phyloP scores from a whole-genome alignment of 495 filamentous ascomycete genomes.

The Acidomyces sp. region DNA sequence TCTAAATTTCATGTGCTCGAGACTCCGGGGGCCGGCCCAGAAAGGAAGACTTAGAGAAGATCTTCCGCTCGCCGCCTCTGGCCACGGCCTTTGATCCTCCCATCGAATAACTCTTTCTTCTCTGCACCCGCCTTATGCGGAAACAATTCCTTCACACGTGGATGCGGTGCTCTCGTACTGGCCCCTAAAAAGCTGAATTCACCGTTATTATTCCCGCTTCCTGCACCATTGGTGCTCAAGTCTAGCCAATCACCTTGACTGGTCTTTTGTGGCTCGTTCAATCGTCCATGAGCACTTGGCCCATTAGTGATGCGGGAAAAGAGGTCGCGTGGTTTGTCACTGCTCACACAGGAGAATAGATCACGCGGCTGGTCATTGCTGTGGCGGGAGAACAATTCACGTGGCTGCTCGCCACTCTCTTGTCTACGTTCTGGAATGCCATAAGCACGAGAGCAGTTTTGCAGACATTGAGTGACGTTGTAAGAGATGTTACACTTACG shows the following conservation, averaged over 20 bases:
- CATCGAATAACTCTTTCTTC: conserved; percentile 21
- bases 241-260: conserved; percentile 6
- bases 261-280: conserved; percentile 4
- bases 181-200: conserved; percentile 21
- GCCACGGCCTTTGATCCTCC: conserved; percentile 23
- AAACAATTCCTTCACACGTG: conserved; percentile 20
- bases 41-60: conserved; percentile 8
- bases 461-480: no score
- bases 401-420: background rate
- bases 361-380: no score
- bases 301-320: conserved; percentile 14
- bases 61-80: conserved; percentile 12
- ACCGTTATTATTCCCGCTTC: background rate
- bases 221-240: conserved; percentile 23
- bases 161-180: conserved; percentile 5
- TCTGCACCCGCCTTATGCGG: conserved; percentile 16
- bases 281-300: conserved; percentile 7
- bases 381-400: no score
- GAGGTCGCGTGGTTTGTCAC: conserved; percentile 8
- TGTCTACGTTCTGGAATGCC: conserved; percentile 3
- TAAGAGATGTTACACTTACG: no score
- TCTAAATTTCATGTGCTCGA: no score
- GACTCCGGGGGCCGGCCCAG: no score
- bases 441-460: no score
- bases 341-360: background rate